Evolutionary conservation across 345 rosid species (phyloP).

Genomic region (Chamaenerion angustifolium): DNA sequence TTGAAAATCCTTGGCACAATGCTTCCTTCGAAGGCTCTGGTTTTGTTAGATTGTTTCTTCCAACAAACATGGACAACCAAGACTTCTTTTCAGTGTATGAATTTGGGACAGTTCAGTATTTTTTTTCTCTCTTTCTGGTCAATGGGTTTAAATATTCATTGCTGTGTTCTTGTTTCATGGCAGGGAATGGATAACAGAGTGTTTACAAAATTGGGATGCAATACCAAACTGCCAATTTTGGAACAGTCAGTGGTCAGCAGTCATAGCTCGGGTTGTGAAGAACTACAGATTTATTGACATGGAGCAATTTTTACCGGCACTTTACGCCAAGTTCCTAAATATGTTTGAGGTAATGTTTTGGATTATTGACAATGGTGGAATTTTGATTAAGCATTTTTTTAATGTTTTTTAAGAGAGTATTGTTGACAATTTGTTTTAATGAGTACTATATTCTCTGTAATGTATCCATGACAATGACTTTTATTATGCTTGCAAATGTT

Average conservation of each 20-base stretch:
- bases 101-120: conserved; percentile 7
- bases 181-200: conserved; percentile 70
- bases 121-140: conserved; percentile 5
- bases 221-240: conserved; percentile 95
- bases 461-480: no score
- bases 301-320: conserved; percentile 64
- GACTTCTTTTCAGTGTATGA: conserved; percentile 82
- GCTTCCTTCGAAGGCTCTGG: conserved; percentile 95
- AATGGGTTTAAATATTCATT: neutral
- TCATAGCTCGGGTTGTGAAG: conserved; percentile 76
- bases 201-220: conserved; percentile 72
- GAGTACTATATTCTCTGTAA: no score
- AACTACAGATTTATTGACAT: conserved; percentile 60
- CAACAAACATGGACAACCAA: conserved; percentile 72
- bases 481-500: no score
- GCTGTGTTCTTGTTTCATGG: conserved; percentile 12
- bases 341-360: conserved; percentile 84
- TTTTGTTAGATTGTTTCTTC: conserved; percentile 84
- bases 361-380: conserved; percentile 1
- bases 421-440: neutral
- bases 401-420: neutral
- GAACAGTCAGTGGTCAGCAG: conserved; percentile 94
- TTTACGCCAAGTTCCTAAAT: conserved; percentile 71
- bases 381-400: conserved; percentile 1
- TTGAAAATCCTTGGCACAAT: conserved; percentile 99